A percentile compares a stretch with the other conserved stretches of the same genome.
These are phyloP conservation scores for Myxozyma mucilagina DNA, from an alignment of 805 yeast genomes.

Conservation along the genomic window DNA sequence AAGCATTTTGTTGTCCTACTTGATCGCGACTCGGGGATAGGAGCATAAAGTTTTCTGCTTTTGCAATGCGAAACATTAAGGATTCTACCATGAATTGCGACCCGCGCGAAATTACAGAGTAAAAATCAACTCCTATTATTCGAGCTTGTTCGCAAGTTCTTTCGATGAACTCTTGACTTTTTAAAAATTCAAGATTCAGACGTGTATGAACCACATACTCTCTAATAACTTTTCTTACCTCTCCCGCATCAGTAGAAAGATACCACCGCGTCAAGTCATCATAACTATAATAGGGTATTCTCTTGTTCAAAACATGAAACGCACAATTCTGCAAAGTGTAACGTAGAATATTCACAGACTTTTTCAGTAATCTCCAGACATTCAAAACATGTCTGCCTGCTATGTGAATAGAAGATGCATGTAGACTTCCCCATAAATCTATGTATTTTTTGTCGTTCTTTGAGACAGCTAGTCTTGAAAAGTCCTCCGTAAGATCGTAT, in stretches of 20 bases:
- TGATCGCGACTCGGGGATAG: slow-evolving; percentile 78
- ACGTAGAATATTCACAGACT: slow-evolving; percentile 61
- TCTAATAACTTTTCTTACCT: slow-evolving; percentile 44
- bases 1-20: slow-evolving; percentile 79
- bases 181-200: slow-evolving; percentile 51
- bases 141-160: slow-evolving; percentile 78
- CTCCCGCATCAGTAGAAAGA: slow-evolving; percentile 31
- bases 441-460: slow-evolving; percentile 36
- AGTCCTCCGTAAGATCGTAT: slow-evolving; percentile 54
- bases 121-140: slow-evolving; percentile 83
- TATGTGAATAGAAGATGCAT: slow-evolving; percentile 66
- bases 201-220: slow-evolving; percentile 52
- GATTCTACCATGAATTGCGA: slow-evolving; percentile 95
- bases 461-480: slow-evolving; percentile 64
- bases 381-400: slow-evolving; percentile 84
- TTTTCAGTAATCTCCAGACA: slow-evolving; percentile 74
- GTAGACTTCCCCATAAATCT: slow-evolving; percentile 79
- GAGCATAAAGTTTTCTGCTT: slow-evolving; percentile 69
- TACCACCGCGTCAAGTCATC: slow-evolving; percentile 53
- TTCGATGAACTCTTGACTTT: slow-evolving; percentile 63
- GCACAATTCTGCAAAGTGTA: slow-evolving; percentile 78
- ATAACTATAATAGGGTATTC: slow-evolving; percentile 64
- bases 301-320: slow-evolving; percentile 62
- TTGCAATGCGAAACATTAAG: slow-evolving; percentile 68
- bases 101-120: slow-evolving; percentile 84